Evolutionary conservation across 306 rosid genomes (phyloP).

Genomic region (Rosa persica): DNA sequence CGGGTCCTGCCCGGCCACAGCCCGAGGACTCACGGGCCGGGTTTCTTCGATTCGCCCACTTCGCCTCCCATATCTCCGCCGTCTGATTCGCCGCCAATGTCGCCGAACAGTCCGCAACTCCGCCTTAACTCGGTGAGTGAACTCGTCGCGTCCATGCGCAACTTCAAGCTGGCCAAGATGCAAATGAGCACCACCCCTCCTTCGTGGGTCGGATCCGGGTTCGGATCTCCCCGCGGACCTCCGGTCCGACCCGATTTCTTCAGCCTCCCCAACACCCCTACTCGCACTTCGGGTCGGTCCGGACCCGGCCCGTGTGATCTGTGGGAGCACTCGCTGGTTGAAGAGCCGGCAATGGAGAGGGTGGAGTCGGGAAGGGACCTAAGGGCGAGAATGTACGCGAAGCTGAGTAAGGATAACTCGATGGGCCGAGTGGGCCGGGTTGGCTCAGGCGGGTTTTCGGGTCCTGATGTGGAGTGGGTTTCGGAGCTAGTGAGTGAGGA

Average conservation of each 20-base stretch:
- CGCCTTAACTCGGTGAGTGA: conserved; percentile 31
- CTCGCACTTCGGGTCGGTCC: neutral
- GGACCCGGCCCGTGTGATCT: conserved; percentile 16
- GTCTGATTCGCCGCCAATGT: conserved; percentile 54
- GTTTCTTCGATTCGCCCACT: conserved; percentile 22
- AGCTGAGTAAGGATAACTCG: conserved; percentile 61
- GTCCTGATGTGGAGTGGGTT: conserved; percentile 68
- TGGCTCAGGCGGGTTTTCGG: conserved; percentile 20
- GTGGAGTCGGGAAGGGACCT: conserved; percentile 77
- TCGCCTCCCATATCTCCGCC: conserved; percentile 46
- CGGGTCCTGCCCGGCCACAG: conserved; percentile 45
- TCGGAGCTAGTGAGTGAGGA: conserved; percentile 47
- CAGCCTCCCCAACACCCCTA: conserved; percentile 29
- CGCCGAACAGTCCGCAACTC: conserved; percentile 36
- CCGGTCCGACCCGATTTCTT: conserved; percentile 32
- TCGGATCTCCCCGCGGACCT: conserved; percentile 32
- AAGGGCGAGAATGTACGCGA: conserved; percentile 66
- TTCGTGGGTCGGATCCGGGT: conserved; percentile 36
- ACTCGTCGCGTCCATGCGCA: conserved; percentile 46
- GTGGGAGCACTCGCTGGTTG: conserved; percentile 37
- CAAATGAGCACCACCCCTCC: conserved; percentile 26
- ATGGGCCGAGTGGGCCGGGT: conserved; percentile 34
- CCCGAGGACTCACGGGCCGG: conserved; percentile 25
- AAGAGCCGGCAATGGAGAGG: conserved; percentile 77
- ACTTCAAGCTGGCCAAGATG: conserved; percentile 35